Percentiles rank a stretch among this genome's conserved stretches.
phyloP scores from a whole-genome alignment of 1,139 yeast species.

The Nakaseomyces uthaithaninus region DNA sequence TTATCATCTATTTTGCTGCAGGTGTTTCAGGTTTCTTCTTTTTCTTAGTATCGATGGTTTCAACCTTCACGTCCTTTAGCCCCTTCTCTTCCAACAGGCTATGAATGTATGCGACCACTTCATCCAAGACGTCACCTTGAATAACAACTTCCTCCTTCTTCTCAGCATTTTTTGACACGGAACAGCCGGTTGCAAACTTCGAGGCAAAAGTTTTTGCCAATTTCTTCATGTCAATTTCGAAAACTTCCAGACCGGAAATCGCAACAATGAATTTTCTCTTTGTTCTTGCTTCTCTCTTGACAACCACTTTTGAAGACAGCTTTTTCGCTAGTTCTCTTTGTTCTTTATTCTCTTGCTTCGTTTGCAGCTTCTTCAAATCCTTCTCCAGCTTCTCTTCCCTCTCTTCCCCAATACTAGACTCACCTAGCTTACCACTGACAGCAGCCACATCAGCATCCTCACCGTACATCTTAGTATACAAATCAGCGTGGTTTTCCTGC shows the following conservation, averaged over 20 bases:
- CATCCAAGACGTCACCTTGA: conserved; percentile 94
- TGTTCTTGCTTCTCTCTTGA: conserved; percentile 85
- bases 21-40: conserved; percentile 41
- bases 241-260: conserved; percentile 79
- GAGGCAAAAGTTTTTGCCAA: conserved; percentile 87
- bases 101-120: conserved; percentile 69
- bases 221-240: conserved; percentile 83
- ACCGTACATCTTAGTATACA: conserved; percentile 50
- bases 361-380: conserved; percentile 76
- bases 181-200: conserved; percentile 93
- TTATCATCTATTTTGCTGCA: conserved; percentile 13
- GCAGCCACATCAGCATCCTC: conserved; percentile 22
- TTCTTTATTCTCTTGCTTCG: conserved; percentile 81
- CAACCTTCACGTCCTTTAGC: conserved; percentile 75
- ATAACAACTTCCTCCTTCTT: conserved; percentile 86
- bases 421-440: conserved; percentile 23
- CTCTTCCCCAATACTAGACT: conserved; percentile 40
- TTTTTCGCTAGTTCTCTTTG: conserved; percentile 78
- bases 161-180: conserved; percentile 86
- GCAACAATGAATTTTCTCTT: conserved; percentile 84
- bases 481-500: conserved; percentile 45
- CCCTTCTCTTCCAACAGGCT: conserved; percentile 75
- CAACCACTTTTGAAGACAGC: conserved; percentile 67
- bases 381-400: conserved; percentile 76
- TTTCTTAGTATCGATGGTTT: conserved; percentile 74